Evolutionary conservation across 2,329 filamentous ascomycete species (phyloP), one percentile per base, ranked within the genome.

Genomic region (Fusarium kyushuense): DNA sequence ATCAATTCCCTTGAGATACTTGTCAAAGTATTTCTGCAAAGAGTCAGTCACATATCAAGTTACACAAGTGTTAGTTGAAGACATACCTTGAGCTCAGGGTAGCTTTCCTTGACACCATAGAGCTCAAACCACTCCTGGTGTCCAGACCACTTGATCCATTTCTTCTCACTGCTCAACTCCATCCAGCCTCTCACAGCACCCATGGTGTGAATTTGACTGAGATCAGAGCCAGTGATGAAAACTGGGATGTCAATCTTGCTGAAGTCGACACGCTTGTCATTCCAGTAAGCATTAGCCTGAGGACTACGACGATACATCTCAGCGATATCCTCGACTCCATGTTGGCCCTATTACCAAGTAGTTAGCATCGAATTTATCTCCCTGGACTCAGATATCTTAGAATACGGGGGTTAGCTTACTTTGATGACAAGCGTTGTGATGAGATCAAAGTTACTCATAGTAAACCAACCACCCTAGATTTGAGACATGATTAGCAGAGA

Each of bases 181-280:
- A 72, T 69, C 66, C 63, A 72, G 3, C 63, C 69, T 21, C 69
- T 46, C 1, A 72, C 67, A 16, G 57, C 61, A 10, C 69, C 69
- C 69, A 72, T 72, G 7, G 69, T 72, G 33, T 72, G 69, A 21
- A 72, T 72, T 27, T 67, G 65, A n/a, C 69, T 72, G 2, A 70
- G 46, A 16, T 72, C 66, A 2, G 69, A 70, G 1, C 67, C 69
- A 0, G 59, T 60, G 30, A 72, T 72, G 17, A 70, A 72, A 10
- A 52, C 38, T 0, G 69, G 69, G 23, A 61, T 68, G 9, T 65
- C 21, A n/a, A 72, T 72, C 33, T 63, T 63, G 30, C 35, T 57
- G n/a, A 63, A 63, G 17, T 63, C 59, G 6, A 63, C 59, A 2
- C 59, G 59, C 27, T 63, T 63, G 16, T 63, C 59, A 17, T 63